Evolutionary conservation across 805 yeast species (phyloP).

Genomic region (Schwanniomyces pseudopolymorphus): DNA sequence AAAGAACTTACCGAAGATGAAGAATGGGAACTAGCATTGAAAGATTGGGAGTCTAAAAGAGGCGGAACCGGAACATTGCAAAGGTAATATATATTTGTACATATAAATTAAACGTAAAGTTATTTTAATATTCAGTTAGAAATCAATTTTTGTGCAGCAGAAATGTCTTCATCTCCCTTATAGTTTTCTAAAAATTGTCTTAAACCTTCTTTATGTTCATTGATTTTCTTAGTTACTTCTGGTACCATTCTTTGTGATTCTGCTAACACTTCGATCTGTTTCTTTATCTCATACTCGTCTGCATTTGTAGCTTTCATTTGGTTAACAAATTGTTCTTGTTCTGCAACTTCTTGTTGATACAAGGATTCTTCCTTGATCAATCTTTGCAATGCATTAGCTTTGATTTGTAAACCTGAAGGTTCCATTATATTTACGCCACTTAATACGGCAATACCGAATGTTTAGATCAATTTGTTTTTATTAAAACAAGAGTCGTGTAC

Average conservation of each 20-base stretch:
- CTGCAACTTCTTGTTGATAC: slow-evolving; percentile 58
- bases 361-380: slow-evolving; percentile 64
- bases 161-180: slow-evolving; percentile 33
- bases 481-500: neutral
- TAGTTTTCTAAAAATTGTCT: slow-evolving; percentile 36
- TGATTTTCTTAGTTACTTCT: slow-evolving; percentile 20
- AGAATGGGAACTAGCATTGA: slow-evolving; percentile 58
- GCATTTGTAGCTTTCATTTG: slow-evolving; percentile 44
- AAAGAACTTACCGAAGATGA: slow-evolving; percentile 55
- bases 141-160: slow-evolving; percentile 23
- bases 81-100: slow-evolving; percentile 2
- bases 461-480: neutral
- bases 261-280: slow-evolving; percentile 35
- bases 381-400: slow-evolving; percentile 65
- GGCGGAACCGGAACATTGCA: slow-evolving; percentile 31
- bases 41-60: slow-evolving; percentile 27
- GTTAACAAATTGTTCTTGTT: slow-evolving; percentile 51
- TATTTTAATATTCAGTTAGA: neutral
- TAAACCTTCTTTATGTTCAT: slow-evolving; percentile 23
- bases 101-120: neutral
- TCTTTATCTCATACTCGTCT: slow-evolving; percentile 67
- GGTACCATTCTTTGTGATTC: slow-evolving; percentile 41
- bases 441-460: neutral
- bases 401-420: slow-evolving; percentile 70
- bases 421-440: slow-evolving; percentile 46